Conservation (phyloP, 495 filamentous ascomycete species). For the Rhypophila decipiens region DNA sequence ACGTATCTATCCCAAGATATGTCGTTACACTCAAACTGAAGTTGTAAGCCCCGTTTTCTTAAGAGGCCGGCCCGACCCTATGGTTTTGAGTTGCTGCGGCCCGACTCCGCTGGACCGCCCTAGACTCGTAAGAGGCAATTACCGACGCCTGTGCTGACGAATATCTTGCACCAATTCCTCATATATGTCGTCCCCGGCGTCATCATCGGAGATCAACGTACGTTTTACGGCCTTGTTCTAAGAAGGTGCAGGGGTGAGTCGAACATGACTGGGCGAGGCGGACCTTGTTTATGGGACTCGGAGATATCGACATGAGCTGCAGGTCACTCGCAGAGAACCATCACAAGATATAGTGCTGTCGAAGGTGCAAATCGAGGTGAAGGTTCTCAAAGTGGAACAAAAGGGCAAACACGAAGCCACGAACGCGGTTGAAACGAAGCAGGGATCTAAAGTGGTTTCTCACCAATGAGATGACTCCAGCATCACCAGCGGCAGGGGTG, state of each 20-base stretch:
- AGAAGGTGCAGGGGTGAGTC: not conserved
- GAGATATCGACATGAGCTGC: not conserved
- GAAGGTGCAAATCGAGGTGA: conserved; percentile 5
- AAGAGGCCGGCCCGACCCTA: no score
- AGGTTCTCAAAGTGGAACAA: conserved; percentile 1
- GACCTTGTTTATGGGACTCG: not conserved
- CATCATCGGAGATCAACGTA: no score
- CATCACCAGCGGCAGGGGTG: conserved; percentile 14
- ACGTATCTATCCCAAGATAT: no score
- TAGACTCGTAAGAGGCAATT: no score
- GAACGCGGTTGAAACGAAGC: conserved; percentile 6
- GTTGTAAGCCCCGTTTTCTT: no score
- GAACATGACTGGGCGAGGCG: not conserved
- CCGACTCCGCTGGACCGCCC: no score
- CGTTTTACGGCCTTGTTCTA: no score
- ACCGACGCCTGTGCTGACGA: no score
- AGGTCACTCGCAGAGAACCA: conserved; percentile 10
- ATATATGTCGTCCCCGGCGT: no score
- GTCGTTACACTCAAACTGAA: no score
- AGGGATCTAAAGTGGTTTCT: conserved; percentile 28
- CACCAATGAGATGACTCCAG: conserved; percentile 30
- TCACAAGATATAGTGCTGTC: not conserved
- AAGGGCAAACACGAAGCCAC: not conserved
- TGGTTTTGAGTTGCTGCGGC: no score
- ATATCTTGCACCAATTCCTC: no score